phyloP scores from a whole-genome alignment of 345 rosid species.

The Tarenaya hassleriana region DNA sequence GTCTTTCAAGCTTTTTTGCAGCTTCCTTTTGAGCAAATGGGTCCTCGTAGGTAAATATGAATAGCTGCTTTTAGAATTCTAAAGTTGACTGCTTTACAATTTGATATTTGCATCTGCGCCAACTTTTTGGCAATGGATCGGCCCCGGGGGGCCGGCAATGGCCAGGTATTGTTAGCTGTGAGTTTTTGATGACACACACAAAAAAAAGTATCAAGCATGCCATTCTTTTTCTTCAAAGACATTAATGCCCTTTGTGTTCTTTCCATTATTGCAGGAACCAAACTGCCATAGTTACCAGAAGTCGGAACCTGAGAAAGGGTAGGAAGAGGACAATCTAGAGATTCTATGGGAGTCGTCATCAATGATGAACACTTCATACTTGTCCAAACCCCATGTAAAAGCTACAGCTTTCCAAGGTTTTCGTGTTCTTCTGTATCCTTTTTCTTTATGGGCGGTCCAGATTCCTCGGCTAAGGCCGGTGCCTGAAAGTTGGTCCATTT shows the following conservation, averaged over 20 bases:
- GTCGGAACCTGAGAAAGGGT: not conserved
- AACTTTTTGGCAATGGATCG: slow-evolving; percentile 23
- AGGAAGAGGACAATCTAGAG: slow-evolving; percentile 7
- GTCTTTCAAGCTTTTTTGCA: slow-evolving; percentile 20
- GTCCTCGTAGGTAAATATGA: slow-evolving; percentile 20
- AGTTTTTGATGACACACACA: slow-evolving; percentile 18
- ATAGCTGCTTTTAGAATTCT: slow-evolving; percentile 20
- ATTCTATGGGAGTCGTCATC: slow-evolving; percentile 20
- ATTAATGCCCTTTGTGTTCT: slow-evolving; percentile 11
- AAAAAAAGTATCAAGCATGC: not conserved
- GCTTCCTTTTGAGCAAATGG: slow-evolving; percentile 24
- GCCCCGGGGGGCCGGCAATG: slow-evolving; percentile 2
- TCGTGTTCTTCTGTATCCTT: not conserved
- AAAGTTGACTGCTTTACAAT: slow-evolving; percentile 23
- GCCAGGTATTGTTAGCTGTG: slow-evolving; percentile 27
- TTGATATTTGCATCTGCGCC: slow-evolving; percentile 26
- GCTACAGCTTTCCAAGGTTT: not conserved
- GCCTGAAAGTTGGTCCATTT: slow-evolving; percentile 14
- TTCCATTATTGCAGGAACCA: slow-evolving; percentile 8
- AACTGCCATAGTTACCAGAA: not conserved
- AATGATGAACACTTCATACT: slow-evolving; percentile 10
- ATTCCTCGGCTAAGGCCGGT: slow-evolving; percentile 17
- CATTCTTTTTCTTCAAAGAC: slow-evolving; percentile 14
- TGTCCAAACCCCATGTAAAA: slow-evolving; percentile 10
- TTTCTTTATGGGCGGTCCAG: slow-evolving; percentile 13